A percentile compares a stretch with the other conserved stretches of the same genome.
These are phyloP conservation scores for Elsinoe ampelina DNA, from an alignment of 2,329 filamentous ascomycete genomes.

Conservation along the genomic window DNA sequence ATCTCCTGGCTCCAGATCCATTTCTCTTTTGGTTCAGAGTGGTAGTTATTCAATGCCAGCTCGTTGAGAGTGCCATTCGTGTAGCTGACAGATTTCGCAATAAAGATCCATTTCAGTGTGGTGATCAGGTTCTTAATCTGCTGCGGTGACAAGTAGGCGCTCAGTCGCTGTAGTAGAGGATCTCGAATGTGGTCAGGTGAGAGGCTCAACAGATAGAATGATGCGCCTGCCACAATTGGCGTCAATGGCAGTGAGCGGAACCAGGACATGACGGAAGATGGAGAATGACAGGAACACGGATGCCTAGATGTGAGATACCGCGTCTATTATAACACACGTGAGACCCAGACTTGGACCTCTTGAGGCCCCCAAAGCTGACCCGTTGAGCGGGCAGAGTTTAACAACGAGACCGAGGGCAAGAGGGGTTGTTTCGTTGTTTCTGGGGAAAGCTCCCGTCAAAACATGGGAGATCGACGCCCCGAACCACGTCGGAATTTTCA, in stretches of 20 bases:
- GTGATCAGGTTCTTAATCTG: slow-evolving; percentile 22
- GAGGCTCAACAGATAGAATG: slow-evolving; percentile 20
- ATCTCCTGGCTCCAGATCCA: slow-evolving; percentile 31
- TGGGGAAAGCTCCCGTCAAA: slow-evolving; percentile 4
- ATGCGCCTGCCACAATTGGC: slow-evolving; percentile 16
- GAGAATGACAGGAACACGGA: neutral
- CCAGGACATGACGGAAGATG: slow-evolving; percentile 23
- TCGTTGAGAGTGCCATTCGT: slow-evolving; percentile 23
- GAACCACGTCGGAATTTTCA: slow-evolving; percentile 3
- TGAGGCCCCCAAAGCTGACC: neutral
- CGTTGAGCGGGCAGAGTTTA: neutral
- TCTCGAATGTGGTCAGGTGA: slow-evolving; percentile 23
- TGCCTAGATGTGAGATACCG: too few species aligned
- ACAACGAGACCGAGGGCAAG: neutral
- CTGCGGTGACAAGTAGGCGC: slow-evolving; percentile 21
- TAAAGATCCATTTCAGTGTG: slow-evolving; percentile 24
- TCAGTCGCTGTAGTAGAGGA: slow-evolving; percentile 23
- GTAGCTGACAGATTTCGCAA: slow-evolving; percentile 23
- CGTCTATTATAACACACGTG: neutral
- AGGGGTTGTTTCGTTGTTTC: too few species aligned
- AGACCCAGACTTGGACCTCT: neutral
- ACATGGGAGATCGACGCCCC: neutral
- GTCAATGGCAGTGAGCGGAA: slow-evolving; percentile 16
- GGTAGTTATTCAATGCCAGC: slow-evolving; percentile 30
- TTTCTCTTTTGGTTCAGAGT: slow-evolving; percentile 27